These are phyloP conservation scores for Jackrogersella minutella DNA, from an alignment of 495 filamentous ascomycete species.

Conservation along the genomic window DNA sequence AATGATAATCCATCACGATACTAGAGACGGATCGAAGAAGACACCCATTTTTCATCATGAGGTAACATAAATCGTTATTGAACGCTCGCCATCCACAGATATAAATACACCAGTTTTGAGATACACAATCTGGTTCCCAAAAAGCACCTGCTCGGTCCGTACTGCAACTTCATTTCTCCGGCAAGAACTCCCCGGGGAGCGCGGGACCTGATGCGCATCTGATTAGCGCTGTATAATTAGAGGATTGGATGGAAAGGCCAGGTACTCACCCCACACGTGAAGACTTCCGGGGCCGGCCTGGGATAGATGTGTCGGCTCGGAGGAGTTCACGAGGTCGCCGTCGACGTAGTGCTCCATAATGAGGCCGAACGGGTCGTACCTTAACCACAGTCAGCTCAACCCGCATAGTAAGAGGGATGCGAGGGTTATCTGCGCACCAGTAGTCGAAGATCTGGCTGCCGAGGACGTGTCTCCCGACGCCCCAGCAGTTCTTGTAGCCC, in stretches of 20 bases:
- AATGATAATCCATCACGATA: no score
- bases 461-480: slow-evolving; percentile 73
- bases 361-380: slow-evolving; percentile 68
- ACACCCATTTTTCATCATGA: neutral
- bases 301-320: slow-evolving; percentile 59
- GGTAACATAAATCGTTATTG: slow-evolving; percentile 3
- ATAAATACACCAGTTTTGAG: slow-evolving; percentile 18
- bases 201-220: slow-evolving; percentile 33
- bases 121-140: neutral
- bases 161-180: neutral
- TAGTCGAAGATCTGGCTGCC: slow-evolving; percentile 75
- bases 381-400: slow-evolving; percentile 18
- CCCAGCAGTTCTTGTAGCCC: slow-evolving; percentile 75
- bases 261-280: slow-evolving; percentile 59
- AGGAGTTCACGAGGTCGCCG: slow-evolving; percentile 71
- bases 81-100: slow-evolving; percentile 9
- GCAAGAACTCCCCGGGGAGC: slow-evolving; percentile 37
- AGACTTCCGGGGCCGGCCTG: slow-evolving; percentile 54
- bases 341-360: slow-evolving; percentile 75
- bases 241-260: neutral
- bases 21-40: neutral
- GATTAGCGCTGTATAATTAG: neutral
- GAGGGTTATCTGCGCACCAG: slow-evolving; percentile 53
- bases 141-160: neutral
- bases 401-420: neutral